Base-by-base conservation (phyloP, 108 stramenopile species). In the Aureococcus anophagefferens region DNA sequence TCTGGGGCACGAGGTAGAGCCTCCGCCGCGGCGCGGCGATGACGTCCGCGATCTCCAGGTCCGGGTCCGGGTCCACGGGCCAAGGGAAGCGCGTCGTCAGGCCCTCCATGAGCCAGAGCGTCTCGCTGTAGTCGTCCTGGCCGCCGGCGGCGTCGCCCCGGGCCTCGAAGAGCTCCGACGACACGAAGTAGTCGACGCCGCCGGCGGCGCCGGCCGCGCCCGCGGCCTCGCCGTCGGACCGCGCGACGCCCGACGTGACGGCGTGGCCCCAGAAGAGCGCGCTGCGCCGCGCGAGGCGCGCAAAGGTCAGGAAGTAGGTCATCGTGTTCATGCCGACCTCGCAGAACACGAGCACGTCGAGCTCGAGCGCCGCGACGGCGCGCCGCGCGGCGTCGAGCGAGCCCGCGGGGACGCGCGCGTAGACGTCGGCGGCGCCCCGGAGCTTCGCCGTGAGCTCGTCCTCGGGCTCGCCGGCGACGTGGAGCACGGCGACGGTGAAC, bases 181-280 rank as follows among this genome's bases (percentile, higher is more conserved):
- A 72, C 32, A 80, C 78, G 65, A 79, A 80, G 32, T 80, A 80
- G 75, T 80, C 79, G 35, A 76, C 9, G 36, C 79, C 77, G 65
- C 77, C 77, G 30, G 40, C 68, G 3, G 14, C 29, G 4, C 29
- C 74, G 18, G 21, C 29, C 40, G 40, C 5, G 5, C 5, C 40
- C 5, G 40, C 13, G n/a, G n/a, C n/a, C n/a, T n/a, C n/a, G n/a
- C n/a, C n/a, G 13, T 44, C 40, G 13, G 13, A 44, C 0, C 32
- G 51, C 7, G 69, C 31, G 30, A 79, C 70, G 0, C 79, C 79
- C 30, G 74, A 76, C n/a, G 75, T 80, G 44, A 80, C 64, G 34
- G 79, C 78, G 44, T 80, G 79, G 45, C 79, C 79, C 79, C 79
- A 80, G 30, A 80, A 80, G 30, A 65, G 3, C 35, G 44, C 75